These are phyloP conservation scores for Medicago lupulina DNA, from an alignment of 306 rosid species.

Conservation along the genomic window DNA sequence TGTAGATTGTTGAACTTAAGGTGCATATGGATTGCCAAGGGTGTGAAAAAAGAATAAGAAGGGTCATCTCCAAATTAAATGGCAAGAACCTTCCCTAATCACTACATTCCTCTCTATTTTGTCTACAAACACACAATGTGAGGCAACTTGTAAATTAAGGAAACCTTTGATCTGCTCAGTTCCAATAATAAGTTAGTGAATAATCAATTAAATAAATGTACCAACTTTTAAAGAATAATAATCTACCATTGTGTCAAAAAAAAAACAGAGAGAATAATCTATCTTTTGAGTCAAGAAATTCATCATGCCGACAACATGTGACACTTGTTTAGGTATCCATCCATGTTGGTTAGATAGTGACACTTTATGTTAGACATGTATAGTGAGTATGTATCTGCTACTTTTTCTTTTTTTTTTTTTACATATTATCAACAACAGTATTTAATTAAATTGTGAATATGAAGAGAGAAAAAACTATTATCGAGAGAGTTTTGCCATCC, in stretches of 20 bases:
- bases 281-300: neutral
- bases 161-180: too few species aligned
- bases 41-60: constrained; percentile 68
- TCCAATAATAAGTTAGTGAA: too few species aligned
- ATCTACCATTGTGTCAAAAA: neutral
- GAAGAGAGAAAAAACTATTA: too few species aligned
- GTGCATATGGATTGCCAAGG: constrained; percentile 96
- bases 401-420: too few species aligned
- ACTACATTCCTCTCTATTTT: neutral
- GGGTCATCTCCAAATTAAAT: constrained; percentile 70
- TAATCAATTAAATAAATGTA: neutral
- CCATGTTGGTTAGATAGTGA: too few species aligned
- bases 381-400: too few species aligned
- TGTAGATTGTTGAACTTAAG: constrained; percentile 75
- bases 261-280: neutral
- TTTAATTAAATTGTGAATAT: too few species aligned
- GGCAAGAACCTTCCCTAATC: constrained; percentile 48
- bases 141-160: too few species aligned
- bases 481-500: too few species aligned
- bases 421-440: too few species aligned
- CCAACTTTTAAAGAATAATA: neutral
- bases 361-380: too few species aligned
- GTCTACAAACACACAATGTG: too few species aligned
- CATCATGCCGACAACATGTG: neutral
- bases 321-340: neutral